Conservation (phyloP, 768 basidiomycete genomes). For the Pleurotus tuber-regium region DNA sequence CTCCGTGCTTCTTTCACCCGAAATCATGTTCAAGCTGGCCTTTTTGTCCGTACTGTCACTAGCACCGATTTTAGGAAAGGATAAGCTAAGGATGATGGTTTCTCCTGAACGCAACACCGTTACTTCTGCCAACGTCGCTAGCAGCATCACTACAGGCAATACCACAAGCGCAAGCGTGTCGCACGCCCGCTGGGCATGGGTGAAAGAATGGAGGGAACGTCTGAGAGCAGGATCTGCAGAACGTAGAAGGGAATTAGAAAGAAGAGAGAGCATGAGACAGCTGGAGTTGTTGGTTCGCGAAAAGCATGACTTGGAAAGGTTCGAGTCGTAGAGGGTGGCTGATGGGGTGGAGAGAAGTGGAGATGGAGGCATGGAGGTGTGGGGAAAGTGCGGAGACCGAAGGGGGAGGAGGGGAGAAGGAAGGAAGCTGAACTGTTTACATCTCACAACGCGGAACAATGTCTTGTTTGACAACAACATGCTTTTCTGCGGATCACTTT, state of each 20-base stretch:
- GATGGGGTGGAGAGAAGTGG: too few species aligned
- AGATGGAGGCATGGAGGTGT: background rate
- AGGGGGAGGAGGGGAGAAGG: background rate
- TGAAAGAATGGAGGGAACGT: conserved; percentile 56
- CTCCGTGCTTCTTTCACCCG: conserved; percentile 79
- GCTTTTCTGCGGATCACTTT: too few species aligned
- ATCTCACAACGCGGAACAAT: too few species aligned
- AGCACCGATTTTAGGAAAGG: conserved; percentile 80
- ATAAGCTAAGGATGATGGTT: conserved; percentile 48
- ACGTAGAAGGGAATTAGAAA: conserved; percentile 45
- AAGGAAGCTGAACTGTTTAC: too few species aligned
- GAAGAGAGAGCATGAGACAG: conserved; percentile 41
- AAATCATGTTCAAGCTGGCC: conserved; percentile 79
- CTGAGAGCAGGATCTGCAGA: conserved; percentile 55
- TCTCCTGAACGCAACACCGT: too few species aligned
- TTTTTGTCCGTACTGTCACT: conserved; percentile 82
- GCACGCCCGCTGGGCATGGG: conserved; percentile 54
- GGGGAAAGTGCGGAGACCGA: background rate
- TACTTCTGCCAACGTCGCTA: too few species aligned
- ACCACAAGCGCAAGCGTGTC: too few species aligned
- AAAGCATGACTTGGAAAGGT: conserved; percentile 46
- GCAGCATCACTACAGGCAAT: too few species aligned
- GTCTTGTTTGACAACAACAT: too few species aligned
- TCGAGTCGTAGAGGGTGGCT: conserved; percentile 29
- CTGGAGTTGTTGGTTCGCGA: conserved; percentile 54